phyloP scores from a whole-genome alignment of 2,329 filamentous ascomycete species.

The Eutypella sp. region DNA sequence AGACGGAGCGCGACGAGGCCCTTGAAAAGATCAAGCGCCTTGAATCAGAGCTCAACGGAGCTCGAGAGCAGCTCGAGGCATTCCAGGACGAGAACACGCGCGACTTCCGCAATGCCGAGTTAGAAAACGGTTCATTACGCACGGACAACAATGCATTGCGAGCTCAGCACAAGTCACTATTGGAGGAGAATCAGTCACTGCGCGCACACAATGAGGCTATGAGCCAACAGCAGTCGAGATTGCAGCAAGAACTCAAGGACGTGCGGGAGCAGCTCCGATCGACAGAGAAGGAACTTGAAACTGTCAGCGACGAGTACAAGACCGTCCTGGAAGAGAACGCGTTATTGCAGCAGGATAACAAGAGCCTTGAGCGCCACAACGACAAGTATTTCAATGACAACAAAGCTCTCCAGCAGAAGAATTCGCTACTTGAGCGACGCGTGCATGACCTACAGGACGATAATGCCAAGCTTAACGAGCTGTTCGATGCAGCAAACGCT shows the following conservation, averaged over 20 bases:
- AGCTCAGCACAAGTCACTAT: slow-evolving; percentile 38
- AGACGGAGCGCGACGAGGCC: slow-evolving; percentile 60
- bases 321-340: slow-evolving; percentile 32
- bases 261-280: slow-evolving; percentile 27
- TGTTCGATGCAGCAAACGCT: slow-evolving; percentile 33
- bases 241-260: slow-evolving; percentile 31
- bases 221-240: slow-evolving; percentile 38
- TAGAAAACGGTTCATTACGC: slow-evolving; percentile 37
- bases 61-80: slow-evolving; percentile 36
- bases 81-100: slow-evolving; percentile 23
- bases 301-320: slow-evolving; percentile 28
- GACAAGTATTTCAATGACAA: slow-evolving; percentile 51
- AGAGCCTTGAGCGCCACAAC: slow-evolving; percentile 49
- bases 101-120: slow-evolving; percentile 31
- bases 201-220: slow-evolving; percentile 36
- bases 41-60: slow-evolving; percentile 35
- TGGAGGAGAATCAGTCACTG: slow-evolving; percentile 41
- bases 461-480: slow-evolving; percentile 42
- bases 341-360: slow-evolving; percentile 45
- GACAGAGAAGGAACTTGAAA: slow-evolving; percentile 37
- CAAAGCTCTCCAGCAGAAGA: slow-evolving; percentile 32
- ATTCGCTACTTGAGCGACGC: slow-evolving; percentile 42
- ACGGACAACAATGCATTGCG: slow-evolving; percentile 36
- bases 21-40: slow-evolving; percentile 45
- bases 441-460: slow-evolving; percentile 41